Base-by-base conservation (phyloP, 2,329 filamentous ascomycete genomes). In the Moelleriella libera region DNA sequence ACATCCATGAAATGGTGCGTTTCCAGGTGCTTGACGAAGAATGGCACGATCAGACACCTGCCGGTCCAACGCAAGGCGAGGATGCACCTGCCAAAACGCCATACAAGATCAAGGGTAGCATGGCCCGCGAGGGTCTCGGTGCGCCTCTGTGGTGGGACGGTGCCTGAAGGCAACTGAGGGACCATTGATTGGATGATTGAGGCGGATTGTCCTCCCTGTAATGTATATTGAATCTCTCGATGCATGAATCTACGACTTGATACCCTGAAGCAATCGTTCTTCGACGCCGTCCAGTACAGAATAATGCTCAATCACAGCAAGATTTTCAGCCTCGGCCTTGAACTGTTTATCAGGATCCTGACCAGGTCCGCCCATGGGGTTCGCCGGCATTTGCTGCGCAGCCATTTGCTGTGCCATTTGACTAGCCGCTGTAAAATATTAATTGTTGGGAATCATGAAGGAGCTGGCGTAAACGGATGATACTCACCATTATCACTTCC, bases 341-440 rank as follows among this genome's bases (percentile, higher is more conserved):
- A 96, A 98, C 63, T 95, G 78, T 74, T 98, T 98, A 67, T 97
- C 85, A 0, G 89, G 88, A 61, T 98, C 94, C 59, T 92, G 84
- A 29, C 90, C 89, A 1, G 92, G 89, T 31, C 86, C 88, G 65
- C 95, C 94, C 70, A 92, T 84, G 30, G 62, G 60, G 46, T 62
- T 64, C 47, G 61, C 55, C 34, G 55, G 60, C 60, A 63, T 64
- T 50, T 66, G 63, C 60, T 89, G 79, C 31, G 75, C 77, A 54
- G 81, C 80, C 77, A 95, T 90, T 65, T 96, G 88, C 64, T 94
- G 86, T 40, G 86, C 78, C 72, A 95, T 88, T 65, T 96, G 88
- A 63, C 79, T 92, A 44, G 90, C 90, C 58, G 89, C 89, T 94
- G 41, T 41, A 6, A 29, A 14, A 30, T 14, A 51, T 58, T 47